Percentiles rank a stretch among this genome's conserved stretches.
These are phyloP conservation scores for Penicillium janthinellum DNA, from an alignment of 2,329 filamentous ascomycete genomes.

Conservation along the genomic window DNA sequence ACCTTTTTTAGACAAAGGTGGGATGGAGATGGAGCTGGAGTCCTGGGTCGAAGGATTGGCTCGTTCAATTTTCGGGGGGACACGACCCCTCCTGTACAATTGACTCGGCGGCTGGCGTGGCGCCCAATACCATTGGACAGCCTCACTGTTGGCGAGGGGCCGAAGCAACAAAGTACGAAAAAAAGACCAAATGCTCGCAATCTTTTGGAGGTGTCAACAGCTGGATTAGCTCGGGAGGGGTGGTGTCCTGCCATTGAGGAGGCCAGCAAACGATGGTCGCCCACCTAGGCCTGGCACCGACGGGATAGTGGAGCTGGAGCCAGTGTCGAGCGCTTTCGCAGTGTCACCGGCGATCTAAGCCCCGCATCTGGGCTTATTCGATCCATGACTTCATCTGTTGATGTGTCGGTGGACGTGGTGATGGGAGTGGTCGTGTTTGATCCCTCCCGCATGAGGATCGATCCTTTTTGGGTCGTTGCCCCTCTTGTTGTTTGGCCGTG, in stretches of 20 bases:
- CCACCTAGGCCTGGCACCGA: background rate
- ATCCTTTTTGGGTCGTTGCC: background rate
- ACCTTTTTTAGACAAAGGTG: background rate
- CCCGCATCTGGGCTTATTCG: background rate
- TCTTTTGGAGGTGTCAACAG: background rate
- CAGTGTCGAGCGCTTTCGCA: background rate
- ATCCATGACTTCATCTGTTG: background rate
- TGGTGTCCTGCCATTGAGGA: background rate
- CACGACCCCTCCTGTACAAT: background rate
- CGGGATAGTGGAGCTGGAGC: background rate
- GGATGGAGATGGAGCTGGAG: background rate
- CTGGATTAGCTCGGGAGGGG: background rate
- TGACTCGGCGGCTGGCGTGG: constrained; percentile 1
- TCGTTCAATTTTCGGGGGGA: background rate
- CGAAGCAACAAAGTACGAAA: background rate
- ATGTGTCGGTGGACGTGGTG: background rate
- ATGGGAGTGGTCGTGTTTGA: background rate
- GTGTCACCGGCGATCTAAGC: background rate
- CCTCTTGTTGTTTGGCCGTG: background rate
- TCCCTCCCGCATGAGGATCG: background rate
- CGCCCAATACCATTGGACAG: background rate
- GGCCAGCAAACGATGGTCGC: background rate
- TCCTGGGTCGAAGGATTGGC: background rate
- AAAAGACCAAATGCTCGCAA: background rate
- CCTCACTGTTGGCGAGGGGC: background rate